Conservation (phyloP, 371 early-diverging fungal species). For the Mucor indicus region DNA sequence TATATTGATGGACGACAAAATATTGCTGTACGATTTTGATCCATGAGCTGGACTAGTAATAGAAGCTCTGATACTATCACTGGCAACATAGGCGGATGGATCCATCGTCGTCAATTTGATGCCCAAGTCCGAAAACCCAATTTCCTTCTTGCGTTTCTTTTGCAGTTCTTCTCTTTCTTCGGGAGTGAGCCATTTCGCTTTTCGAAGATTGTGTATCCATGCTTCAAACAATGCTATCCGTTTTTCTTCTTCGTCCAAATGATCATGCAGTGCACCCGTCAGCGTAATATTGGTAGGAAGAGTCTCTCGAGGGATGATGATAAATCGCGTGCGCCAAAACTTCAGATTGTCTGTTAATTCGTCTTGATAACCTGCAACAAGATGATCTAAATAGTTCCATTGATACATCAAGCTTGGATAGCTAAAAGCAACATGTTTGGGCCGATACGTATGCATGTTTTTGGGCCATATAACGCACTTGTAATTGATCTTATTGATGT, state of each 20-base stretch:
- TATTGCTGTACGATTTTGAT: conserved; percentile 10
- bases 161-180: conserved; percentile 49
- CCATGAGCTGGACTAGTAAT: not conserved
- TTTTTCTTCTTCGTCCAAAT: conserved; percentile 88
- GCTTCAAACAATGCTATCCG: conserved; percentile 82
- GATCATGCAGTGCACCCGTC: conserved; percentile 36
- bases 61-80: conserved; percentile 12
- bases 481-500: conserved; percentile 64
- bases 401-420: conserved; percentile 81
- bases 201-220: conserved; percentile 77
- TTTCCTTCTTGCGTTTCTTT: conserved; percentile 36
- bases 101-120: conserved; percentile 47
- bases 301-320: conserved; percentile 83
- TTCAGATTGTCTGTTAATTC: conserved; percentile 76
- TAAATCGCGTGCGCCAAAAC: conserved; percentile 89
- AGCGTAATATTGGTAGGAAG: conserved; percentile 41
- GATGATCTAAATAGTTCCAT: conserved; percentile 93
- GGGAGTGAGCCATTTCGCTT: conserved; percentile 50
- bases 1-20: conserved; percentile 33
- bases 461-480: conserved; percentile 89
- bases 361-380: conserved; percentile 84
- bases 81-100: conserved; percentile 39
- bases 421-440: conserved; percentile 58
- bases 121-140: conserved; percentile 37
- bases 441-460: conserved; percentile 56